phyloP scores from a whole-genome alignment of 139 green algal genomes.

The Astrephomene gubernaculifera region DNA sequence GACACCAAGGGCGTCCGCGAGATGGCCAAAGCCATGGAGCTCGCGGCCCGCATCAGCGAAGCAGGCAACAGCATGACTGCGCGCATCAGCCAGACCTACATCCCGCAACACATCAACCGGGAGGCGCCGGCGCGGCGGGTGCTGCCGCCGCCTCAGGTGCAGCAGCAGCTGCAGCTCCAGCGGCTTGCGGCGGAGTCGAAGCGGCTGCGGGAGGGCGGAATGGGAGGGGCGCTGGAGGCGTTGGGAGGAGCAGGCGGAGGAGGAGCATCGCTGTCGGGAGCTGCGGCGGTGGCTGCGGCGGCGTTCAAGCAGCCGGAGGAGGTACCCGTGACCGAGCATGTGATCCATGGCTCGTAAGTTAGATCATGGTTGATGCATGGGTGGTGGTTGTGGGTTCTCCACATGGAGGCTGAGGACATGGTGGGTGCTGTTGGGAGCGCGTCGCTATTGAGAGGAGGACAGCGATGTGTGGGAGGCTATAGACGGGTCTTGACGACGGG shows the following conservation, averaged over 20 bases:
- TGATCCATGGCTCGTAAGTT: constrained; percentile 38
- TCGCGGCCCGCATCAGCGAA: constrained; percentile 64
- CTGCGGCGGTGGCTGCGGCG: no score
- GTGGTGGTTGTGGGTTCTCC: no score
- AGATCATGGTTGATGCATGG: no score
- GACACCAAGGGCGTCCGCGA: constrained; percentile 63
- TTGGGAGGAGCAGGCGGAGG: no score
- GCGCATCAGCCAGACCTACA: constrained; percentile 63
- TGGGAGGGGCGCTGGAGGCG: neutral
- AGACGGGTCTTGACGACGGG: no score
- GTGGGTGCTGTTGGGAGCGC: no score
- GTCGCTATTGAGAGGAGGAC: no score
- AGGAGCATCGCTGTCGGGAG: no score
- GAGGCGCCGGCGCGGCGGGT: neutral
- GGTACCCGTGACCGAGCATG: neutral
- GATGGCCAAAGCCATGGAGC: constrained; percentile 63
- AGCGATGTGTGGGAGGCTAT: no score
- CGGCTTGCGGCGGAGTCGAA: no score
- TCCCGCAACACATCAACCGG: constrained; percentile 47
- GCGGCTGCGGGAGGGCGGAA: neutral
- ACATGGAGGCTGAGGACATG: no score
- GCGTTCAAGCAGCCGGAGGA: neutral
- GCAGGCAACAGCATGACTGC: constrained; percentile 8
- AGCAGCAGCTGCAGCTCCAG: neutral
- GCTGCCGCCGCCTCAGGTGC: no score